Base-by-base conservation (phyloP, 2,329 filamentous ascomycete species). In the Saccharata proteae region DNA sequence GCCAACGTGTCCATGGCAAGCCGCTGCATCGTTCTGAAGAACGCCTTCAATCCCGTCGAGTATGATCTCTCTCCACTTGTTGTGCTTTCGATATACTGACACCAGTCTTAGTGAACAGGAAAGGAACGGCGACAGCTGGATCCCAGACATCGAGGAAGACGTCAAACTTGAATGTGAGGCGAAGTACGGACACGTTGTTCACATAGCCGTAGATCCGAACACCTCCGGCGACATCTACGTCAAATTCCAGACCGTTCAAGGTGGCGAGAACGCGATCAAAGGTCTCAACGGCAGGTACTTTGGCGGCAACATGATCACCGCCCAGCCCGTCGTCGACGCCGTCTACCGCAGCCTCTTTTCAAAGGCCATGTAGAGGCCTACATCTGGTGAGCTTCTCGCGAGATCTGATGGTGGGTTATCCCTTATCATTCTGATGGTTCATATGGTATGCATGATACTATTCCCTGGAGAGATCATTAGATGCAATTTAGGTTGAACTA, bases 261-360 rank as follows among this genome's bases (percentile, higher is more conserved):
- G 88, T 47, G 88, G 88, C 54, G 84, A 94, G 61, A 96, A 94
- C 55, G 90, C 90, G 48, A 92, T 96, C 62, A 92, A 93, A 58
- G 90, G 90, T 52, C 74, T 98, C 40, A 96, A 98, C 59, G 90
- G 90, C 51, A 79, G 90, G 54, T 93, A 82, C 60, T 98, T 98
- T 60, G 90, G 84, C 52, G 83, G 83, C 49, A 75, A 78, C 51
- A 84, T 83, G 67, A 93, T 98, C 58, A 88, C 81, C 55, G 90
- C 88, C 47, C 80, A 85, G 43, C 90, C 86, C 57, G 84, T 98
- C 62, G 88, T 96, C 58, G 90, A 98, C 61, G 34, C 88, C 51
- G 84, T 98, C 64, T 98, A 96, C 75, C 90, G 83, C 74, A 92
- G 81, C 70, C 74, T 93, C 61, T 93, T 35, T 23, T 35, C 32